phyloP scores from a whole-genome alignment of 306 rosid species.

The Erythrophleum fordii region DNA sequence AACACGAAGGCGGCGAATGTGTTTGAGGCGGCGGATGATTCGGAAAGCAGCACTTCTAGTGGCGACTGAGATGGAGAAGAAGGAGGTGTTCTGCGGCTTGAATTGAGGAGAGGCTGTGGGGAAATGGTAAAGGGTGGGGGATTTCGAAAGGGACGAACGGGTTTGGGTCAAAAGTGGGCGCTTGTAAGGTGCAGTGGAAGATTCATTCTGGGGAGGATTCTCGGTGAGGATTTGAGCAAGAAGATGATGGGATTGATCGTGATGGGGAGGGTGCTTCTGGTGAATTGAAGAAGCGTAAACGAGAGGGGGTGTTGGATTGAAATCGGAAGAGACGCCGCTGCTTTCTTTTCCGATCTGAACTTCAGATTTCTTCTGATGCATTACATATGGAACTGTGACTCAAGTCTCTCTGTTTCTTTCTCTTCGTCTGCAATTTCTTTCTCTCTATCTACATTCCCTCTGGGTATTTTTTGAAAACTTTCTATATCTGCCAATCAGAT shows the following conservation, averaged over 20 bases:
- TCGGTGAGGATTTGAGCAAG: conserved; percentile 40
- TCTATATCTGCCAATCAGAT: conserved; percentile 9
- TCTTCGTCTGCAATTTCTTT: neutral
- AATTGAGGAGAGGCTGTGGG: conserved; percentile 47
- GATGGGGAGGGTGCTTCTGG: conserved; percentile 33
- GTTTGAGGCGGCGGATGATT: conserved; percentile 14
- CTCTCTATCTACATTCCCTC: neutral
- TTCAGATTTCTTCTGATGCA: conserved; percentile 54
- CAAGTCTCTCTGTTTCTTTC: neutral
- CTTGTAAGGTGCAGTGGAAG: conserved; percentile 57
- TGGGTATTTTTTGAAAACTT: neutral
- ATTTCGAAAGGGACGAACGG: conserved; percentile 56
- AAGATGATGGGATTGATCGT: conserved; percentile 28
- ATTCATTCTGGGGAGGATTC: conserved; percentile 41
- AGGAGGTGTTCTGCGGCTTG: conserved; percentile 41
- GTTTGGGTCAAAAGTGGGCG: conserved; percentile 59
- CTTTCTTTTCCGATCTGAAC: conserved; percentile 55
- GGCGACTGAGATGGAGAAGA: conserved; percentile 47
- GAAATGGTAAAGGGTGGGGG: conserved; percentile 47
- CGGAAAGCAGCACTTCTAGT: conserved; percentile 48
- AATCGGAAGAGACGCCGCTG: conserved; percentile 51
- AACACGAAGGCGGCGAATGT: conserved; percentile 41
- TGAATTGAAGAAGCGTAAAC: conserved; percentile 41
- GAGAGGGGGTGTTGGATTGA: conserved; percentile 22
- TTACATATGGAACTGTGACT: conserved; percentile 31